These are phyloP conservation scores for Fusarium torulosum DNA, from an alignment of 2,329 filamentous ascomycete genomes.

Conservation along the genomic window DNA sequence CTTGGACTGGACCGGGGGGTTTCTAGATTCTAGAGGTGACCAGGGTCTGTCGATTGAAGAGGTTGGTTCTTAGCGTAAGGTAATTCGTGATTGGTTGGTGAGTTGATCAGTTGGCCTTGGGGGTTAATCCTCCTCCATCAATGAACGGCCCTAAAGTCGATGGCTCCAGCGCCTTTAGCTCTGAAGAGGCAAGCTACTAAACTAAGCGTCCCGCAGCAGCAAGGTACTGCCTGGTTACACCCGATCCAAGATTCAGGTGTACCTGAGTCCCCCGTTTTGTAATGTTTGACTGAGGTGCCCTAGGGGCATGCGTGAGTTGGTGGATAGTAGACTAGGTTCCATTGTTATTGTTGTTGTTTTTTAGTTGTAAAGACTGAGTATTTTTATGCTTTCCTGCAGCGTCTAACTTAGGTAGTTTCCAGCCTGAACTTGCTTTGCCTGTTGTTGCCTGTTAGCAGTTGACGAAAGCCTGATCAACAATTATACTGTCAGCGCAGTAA, in stretches of 20 bases:
- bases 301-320: too few species aligned
- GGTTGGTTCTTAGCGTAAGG: background rate
- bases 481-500: too few species aligned
- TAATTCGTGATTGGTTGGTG: background rate
- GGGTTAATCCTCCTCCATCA: background rate
- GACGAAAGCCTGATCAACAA: too few species aligned
- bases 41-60: constrained; percentile 8
- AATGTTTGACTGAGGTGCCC: background rate
- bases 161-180: background rate
- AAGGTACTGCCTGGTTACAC: constrained; percentile 17
- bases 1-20: constrained; percentile 31
- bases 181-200: background rate
- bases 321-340: too few species aligned
- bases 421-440: constrained; percentile 13
- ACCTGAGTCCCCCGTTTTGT: constrained; percentile 34
- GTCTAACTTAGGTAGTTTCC: background rate
- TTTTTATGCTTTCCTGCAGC: too few species aligned
- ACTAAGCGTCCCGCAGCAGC: background rate
- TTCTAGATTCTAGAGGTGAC: constrained; percentile 13
- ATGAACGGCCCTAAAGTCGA: background rate
- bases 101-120: background rate
- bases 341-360: background rate
- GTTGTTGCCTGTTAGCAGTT: too few species aligned
- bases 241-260: constrained; percentile 31
- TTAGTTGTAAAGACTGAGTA: too few species aligned